Evolutionary conservation across 2,329 filamentous ascomycete species (phyloP).

Genomic region (Scopulariopsis brevicaulis): DNA sequence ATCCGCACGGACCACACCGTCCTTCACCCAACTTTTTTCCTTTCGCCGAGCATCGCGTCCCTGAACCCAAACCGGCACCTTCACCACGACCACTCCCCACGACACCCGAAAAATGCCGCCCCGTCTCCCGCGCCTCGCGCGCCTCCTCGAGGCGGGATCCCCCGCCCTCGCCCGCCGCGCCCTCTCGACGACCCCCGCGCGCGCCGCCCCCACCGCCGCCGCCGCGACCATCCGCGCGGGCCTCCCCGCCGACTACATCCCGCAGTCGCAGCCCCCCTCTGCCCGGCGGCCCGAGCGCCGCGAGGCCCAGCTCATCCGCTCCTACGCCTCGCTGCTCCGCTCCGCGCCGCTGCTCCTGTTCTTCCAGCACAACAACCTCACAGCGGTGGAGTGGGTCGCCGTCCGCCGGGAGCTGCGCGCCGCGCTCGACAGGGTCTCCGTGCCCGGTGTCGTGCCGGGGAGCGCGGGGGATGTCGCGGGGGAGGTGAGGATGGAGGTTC

Average conservation of each 20-base stretch:
- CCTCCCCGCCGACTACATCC: slow-evolving; percentile 36
- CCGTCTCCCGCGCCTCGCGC: not conserved
- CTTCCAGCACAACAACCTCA: slow-evolving; percentile 62
- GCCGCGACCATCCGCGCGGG: slow-evolving; percentile 11
- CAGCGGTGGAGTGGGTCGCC: slow-evolving; percentile 50
- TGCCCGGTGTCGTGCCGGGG: not conserved
- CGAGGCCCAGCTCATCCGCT: slow-evolving; percentile 77
- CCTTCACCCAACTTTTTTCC: not conserved
- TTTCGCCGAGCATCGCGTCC: not conserved
- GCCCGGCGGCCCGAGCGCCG: slow-evolving; percentile 77
- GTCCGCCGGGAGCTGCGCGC: slow-evolving; percentile 30
- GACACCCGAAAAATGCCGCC: slow-evolving; percentile 2
- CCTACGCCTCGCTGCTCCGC: slow-evolving; percentile 80
- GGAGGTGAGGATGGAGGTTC: slow-evolving; percentile 64
- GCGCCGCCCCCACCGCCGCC: slow-evolving; percentile 13
- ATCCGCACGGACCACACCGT: not conserved
- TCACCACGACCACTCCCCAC: not conserved
- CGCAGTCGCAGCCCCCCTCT: slow-evolving; percentile 72
- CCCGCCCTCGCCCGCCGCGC: not conserved
- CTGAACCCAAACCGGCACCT: not conserved
- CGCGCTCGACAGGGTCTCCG: slow-evolving; percentile 27
- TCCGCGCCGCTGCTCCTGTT: slow-evolving; percentile 77
- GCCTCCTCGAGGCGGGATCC: not conserved
- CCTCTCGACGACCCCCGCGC: slow-evolving; percentile 15
- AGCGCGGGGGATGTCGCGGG: slow-evolving; percentile 36